Base-by-base conservation (phyloP, 2,329 filamentous ascomycete genomes). In the Epichloe sp. region DNA sequence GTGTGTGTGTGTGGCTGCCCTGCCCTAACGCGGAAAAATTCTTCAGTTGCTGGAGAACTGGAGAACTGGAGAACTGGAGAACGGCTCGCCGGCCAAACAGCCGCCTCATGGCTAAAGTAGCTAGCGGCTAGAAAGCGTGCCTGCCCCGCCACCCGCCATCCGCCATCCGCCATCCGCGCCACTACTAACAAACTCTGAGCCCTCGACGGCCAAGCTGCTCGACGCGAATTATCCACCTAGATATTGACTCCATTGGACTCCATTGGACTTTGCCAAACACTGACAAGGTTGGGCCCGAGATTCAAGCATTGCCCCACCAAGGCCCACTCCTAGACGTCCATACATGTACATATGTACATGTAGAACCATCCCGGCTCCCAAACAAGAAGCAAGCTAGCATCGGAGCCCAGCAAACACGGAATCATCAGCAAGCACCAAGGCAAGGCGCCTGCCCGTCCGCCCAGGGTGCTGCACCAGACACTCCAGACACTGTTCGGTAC, bases 391-490 rank as follows among this genome's bases (percentile, higher is more conserved):
- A 44, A 43, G 23, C 38, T 44, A 42, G 36, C 47, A 35, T 44
- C 26, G 42, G n/a, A 50, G 26, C 35, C 34, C 19, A 45, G 42
- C 42, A 45, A 44, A 38, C 48, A 26, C 35, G 35, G 35, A 40
- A 50, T 44, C 48, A n/a, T 21, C 48, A 45, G 42, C 48, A 50
- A 46, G 47, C 47, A 49, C 21, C 36, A 31, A 23, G 7, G 14
- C 36, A 31, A 23, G 7, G 14, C 2, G 11, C 31, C 31, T 35
- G 19, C 38, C n/a, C n/a, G 45, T 26, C 21, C 8, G 17, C n/a
- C 34, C n/a, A 26, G 26, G 26, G 26, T 8, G 26, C 26, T 26
- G 26, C 7, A 26, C 40, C 14, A 15, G 31, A 42, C 23, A 5
- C 26, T 43, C 40, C 14, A 15, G 31, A 42, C 23, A 5, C 26